Evolutionary conservation across 2,329 filamentous ascomycete genomes (phyloP).

Genomic region (Intubia oerlemansii): DNA sequence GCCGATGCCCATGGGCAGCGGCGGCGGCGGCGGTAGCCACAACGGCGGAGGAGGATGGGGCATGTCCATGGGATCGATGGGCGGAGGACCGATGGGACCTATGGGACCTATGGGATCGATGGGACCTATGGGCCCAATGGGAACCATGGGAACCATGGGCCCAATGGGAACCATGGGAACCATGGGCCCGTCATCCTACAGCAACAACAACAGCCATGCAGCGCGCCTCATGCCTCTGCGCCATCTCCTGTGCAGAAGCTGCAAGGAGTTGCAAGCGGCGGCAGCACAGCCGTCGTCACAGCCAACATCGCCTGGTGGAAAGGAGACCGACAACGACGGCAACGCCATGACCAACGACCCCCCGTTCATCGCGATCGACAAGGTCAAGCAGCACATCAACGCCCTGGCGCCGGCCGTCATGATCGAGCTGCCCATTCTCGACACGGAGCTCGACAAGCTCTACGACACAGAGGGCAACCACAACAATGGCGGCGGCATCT

Average conservation of each 20-base stretch:
- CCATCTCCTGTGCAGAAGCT: slow-evolving; percentile 56
- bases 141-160: background rate
- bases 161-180: background rate
- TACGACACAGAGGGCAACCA: slow-evolving; percentile 79
- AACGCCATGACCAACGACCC: slow-evolving; percentile 10
- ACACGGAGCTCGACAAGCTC: slow-evolving; percentile 57
- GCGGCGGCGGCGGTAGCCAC: too few relatives aligned
- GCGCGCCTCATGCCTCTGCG: slow-evolving; percentile 22
- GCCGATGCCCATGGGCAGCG: background rate
- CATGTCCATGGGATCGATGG: too few relatives aligned
- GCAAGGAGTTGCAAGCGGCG: slow-evolving; percentile 44
- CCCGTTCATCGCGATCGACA: slow-evolving; percentile 35
- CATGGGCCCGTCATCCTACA: background rate
- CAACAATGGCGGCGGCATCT: slow-evolving; percentile 77
- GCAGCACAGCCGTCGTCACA: too few relatives aligned
- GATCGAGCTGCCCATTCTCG: slow-evolving; percentile 18
- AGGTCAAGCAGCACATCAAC: slow-evolving; percentile 44
- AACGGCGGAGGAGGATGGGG: too few relatives aligned
- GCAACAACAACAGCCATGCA: too few relatives aligned
- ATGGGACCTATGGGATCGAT: too few relatives aligned
- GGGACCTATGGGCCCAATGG: too few relatives aligned
- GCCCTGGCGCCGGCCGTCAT: slow-evolving; percentile 14
- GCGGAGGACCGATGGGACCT: too few relatives aligned
- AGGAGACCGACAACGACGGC: slow-evolving; percentile 17
- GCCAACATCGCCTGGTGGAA: too few relatives aligned